Evolutionary conservation across 2,329 filamentous ascomycete species (phyloP).

Genomic region (Apiospora hydei): DNA sequence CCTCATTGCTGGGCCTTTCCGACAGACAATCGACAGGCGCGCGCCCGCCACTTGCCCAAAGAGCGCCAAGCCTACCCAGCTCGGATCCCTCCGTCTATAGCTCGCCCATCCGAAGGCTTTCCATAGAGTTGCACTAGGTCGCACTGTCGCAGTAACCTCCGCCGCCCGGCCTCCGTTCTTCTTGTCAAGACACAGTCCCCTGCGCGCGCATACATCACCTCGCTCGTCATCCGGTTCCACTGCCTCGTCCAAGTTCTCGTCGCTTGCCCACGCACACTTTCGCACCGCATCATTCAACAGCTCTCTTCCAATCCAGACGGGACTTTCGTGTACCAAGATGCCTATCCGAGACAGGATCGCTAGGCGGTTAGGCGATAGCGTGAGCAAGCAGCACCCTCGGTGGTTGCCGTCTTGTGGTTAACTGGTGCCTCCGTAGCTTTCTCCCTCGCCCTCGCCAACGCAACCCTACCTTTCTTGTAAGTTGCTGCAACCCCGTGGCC

Average conservation of each 20-base stretch:
- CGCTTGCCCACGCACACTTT: conserved; percentile 2
- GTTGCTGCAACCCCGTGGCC: conserved; percentile 31
- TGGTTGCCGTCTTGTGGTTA: conserved; percentile 10
- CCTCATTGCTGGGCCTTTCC: not conserved
- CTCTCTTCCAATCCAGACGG: not conserved
- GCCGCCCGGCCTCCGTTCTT: not conserved
- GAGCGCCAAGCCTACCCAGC: not conserved
- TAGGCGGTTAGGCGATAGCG: conserved; percentile 43
- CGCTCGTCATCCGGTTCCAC: not conserved
- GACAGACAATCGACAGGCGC: not conserved
- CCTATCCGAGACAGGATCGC: conserved; percentile 42
- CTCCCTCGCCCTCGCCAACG: conserved; percentile 46
- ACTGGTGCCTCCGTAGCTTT: conserved; percentile 33
- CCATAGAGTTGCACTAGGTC: conserved; percentile 11
- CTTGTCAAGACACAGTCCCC: not conserved
- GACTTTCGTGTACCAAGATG: conserved; percentile 31
- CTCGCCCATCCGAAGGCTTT: not conserved
- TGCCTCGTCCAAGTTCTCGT: not conserved
- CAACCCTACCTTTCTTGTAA: conserved; percentile 55
- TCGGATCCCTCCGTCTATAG: not conserved
- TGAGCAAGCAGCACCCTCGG: conserved; percentile 35
- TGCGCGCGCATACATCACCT: not conserved
- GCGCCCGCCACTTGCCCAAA: not conserved
- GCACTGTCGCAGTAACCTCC: conserved; percentile 9
- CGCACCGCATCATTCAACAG: not conserved